Evolutionary conservation across 768 basidiomycete species (phyloP).

Genomic region (Ramaria sp.): DNA sequence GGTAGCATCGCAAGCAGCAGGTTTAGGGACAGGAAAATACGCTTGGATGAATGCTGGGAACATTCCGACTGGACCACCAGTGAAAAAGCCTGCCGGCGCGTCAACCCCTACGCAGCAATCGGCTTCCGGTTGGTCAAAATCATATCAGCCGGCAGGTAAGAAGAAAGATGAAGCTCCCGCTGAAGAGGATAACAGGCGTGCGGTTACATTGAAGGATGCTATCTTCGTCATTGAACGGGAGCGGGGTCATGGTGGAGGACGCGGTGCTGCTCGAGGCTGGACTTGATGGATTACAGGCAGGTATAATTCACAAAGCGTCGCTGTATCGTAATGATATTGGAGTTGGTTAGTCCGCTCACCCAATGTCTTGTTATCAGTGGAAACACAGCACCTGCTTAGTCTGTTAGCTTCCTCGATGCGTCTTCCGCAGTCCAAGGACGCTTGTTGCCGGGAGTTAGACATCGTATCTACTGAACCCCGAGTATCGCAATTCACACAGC

Average conservation of each 20-base stretch:
- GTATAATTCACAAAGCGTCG: too few species aligned
- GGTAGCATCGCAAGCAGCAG: constrained; percentile 82
- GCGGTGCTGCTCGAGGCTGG: constrained; percentile 66
- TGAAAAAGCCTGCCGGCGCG: constrained; percentile 20
- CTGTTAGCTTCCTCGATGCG: too few species aligned
- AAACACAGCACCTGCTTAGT: too few species aligned
- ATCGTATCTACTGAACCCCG: too few species aligned
- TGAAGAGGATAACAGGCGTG: constrained; percentile 52
- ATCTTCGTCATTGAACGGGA: constrained; percentile 82
- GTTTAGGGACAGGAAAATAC: constrained; percentile 63
- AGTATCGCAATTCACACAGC: too few species aligned
- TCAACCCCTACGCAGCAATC: constrained; percentile 21
- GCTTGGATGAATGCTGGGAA: constrained; percentile 78
- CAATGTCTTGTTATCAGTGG: too few species aligned
- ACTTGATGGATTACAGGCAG: too few species aligned
- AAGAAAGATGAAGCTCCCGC: constrained; percentile 43
- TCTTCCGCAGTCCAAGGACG: too few species aligned
- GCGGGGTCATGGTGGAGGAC: constrained; percentile 71
- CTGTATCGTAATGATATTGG: too few species aligned
- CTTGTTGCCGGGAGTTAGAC: too few species aligned
- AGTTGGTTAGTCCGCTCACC: too few species aligned
- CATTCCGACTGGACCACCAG: constrained; percentile 27
- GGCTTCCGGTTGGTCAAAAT: constrained; percentile 11
- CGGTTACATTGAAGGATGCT: constrained; percentile 67
- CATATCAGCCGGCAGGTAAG: constrained; percentile 17